Base-by-base conservation (phyloP, 352 stramenopile genomes). In the Pythium pectinolyticum region DNA sequence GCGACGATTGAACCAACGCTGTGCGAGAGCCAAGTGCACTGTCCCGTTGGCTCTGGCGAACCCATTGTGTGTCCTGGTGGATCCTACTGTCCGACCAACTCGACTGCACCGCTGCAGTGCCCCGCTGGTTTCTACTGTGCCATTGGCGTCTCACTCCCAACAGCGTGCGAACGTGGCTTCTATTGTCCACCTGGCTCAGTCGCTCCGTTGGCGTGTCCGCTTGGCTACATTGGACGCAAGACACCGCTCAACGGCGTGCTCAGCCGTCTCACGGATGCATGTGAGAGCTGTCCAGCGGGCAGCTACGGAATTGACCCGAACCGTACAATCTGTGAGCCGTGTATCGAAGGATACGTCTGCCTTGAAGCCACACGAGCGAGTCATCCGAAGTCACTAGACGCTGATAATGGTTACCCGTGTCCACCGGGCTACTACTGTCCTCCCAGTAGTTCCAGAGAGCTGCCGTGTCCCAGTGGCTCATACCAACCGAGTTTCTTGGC, bases 401-500 rank as follows among this genome's bases (percentile, higher is more conserved):
- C 67, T n/a, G 86, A 98, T 40, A 71, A 70, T n/a, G 92, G 92
- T 0, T 97, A 96, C 28, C 69, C 75, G 25, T 98, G 91, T 60
- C 91, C 87, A 0, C 66, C 68, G 43, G 92, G 92, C 0, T 66
- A 70, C 39, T 97, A 86, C 57, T 97, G 89, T 41, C 88, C 89
- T 14, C 41, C 57, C 19, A 85, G 86, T 2, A 85, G 73, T 17
- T 77, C 57, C 5, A 64, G 60, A 8, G 86, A 90, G 39, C 60
- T 76, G 5, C 50, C 80, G 3, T 98, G 92, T 54, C 84, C 89
- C 0, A 80, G 74, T 12, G 92, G 91, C 37, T 89, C 78, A 19
- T 96, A 88, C 43, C 89, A 97, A 48, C 73, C 86, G 0, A 69
- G 62, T 24, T 62, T 51, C 5, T 61, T 70, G 27, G 77, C 74